phyloP scores from a whole-genome alignment of 352 stramenopile species.

The Pythium monospermum region DNA sequence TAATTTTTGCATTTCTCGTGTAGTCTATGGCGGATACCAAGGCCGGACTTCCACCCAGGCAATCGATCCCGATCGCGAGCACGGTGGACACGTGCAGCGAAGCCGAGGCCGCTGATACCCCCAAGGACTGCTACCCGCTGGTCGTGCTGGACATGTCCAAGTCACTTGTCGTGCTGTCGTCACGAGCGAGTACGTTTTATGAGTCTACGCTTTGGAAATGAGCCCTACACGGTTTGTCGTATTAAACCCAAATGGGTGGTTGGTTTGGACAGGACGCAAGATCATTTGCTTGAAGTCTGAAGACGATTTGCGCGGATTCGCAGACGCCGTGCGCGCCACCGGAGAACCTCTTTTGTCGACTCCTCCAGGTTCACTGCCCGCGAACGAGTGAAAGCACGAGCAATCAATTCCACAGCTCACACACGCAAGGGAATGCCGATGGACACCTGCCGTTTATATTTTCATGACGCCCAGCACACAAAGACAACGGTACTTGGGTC shows the following conservation, averaged over 20 bases:
- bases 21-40: conserved; percentile 34
- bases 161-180: conserved; percentile 12
- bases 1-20: too few species aligned
- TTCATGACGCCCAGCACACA: too few species aligned
- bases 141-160: conserved; percentile 26
- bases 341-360: conserved; percentile 11
- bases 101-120: conserved; percentile 14
- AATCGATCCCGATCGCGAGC: conserved; percentile 20
- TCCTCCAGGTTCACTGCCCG: neutral
- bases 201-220: too few species aligned
- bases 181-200: conserved; percentile 21
- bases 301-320: conserved; percentile 20
- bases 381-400: too few species aligned
- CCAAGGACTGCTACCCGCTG: conserved; percentile 26
- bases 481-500: too few species aligned
- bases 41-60: conserved; percentile 24
- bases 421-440: too few species aligned
- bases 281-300: conserved; percentile 14
- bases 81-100: conserved; percentile 25
- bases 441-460: too few species aligned
- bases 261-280: neutral
- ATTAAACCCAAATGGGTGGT: too few species aligned
- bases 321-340: conserved; percentile 18
- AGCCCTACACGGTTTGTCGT: too few species aligned
- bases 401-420: too few species aligned